Percentiles rank a stretch among this genome's conserved stretches.
Conservation (phyloP, 805 yeast genomes). For the Ogataea trehaloabstinens region DNA sequence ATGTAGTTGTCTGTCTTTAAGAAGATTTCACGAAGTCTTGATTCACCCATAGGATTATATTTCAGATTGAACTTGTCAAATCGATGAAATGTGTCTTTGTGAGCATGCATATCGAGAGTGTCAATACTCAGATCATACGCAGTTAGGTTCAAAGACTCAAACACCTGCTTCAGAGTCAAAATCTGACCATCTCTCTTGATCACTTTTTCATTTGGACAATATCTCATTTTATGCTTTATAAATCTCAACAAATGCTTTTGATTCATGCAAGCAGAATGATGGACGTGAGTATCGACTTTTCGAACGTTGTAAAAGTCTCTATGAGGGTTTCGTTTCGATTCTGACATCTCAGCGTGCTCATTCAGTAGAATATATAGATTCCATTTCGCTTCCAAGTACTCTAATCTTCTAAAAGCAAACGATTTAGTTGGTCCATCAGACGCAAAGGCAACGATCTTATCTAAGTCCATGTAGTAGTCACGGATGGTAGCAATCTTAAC, state of each 20-base stretch:
- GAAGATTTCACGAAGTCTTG: slow-evolving; percentile 93
- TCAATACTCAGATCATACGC: slow-evolving; percentile 96
- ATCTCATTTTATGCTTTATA: slow-evolving; percentile 91
- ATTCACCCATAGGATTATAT: slow-evolving; percentile 97
- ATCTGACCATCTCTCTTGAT: slow-evolving; percentile 90
- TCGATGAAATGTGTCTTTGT: slow-evolving; percentile 95
- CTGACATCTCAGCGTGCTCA: slow-evolving; percentile 89
- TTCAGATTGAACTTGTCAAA: slow-evolving; percentile 96
- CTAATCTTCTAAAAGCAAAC: slow-evolving; percentile 90
- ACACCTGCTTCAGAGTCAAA: slow-evolving; percentile 83
- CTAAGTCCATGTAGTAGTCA: slow-evolving; percentile 84
- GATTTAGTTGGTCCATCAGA: slow-evolving; percentile 97
- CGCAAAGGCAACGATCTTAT: slow-evolving; percentile 66
- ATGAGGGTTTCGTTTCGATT: slow-evolving; percentile 90
- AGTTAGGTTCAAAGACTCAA: slow-evolving; percentile 82
- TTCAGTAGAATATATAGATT: slow-evolving; percentile 82
- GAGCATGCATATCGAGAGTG: slow-evolving; percentile 99
- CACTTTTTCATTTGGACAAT: slow-evolving; percentile 82
- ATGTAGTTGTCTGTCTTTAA: slow-evolving; percentile 93
- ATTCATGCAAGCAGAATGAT: slow-evolving; percentile 98
- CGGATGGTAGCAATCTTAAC: slow-evolving; percentile 75
- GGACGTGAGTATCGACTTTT: slow-evolving; percentile 98
- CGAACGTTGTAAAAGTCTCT: slow-evolving; percentile 96
- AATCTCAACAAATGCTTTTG: slow-evolving; percentile 94
- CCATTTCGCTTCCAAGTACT: slow-evolving; percentile 96